phyloP scores from a whole-genome alignment of 768 basidiomycete species.

The Boletus pseudo-olivaceus region DNA sequence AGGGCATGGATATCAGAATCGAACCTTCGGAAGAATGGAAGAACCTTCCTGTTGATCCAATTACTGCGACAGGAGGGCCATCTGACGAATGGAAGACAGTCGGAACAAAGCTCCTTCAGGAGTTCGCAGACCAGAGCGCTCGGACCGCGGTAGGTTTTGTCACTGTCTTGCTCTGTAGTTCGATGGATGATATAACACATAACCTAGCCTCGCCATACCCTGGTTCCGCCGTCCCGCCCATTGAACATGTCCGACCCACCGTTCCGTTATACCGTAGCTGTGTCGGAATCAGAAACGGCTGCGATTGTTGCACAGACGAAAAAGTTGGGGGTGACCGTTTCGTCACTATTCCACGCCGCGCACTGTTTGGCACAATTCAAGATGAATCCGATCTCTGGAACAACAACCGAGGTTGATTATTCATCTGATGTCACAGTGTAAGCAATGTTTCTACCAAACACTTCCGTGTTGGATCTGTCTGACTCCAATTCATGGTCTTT shows the following conservation, averaged over 20 bases:
- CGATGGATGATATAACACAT: not conserved
- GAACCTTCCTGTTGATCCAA: slow-evolving; percentile 25
- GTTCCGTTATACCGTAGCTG: not conserved
- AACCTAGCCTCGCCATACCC: slow-evolving; percentile 5
- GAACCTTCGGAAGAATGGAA: slow-evolving; percentile 21
- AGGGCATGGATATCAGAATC: slow-evolving; percentile 9
- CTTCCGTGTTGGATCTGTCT: no score
- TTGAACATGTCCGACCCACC: slow-evolving; percentile 8
- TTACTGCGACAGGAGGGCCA: slow-evolving; percentile 23
- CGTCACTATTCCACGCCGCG: slow-evolving; percentile 22
- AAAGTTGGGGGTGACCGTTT: slow-evolving; percentile 8
- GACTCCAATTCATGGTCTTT: not conserved
- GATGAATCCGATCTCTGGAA: slow-evolving; percentile 17
- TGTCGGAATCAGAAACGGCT: slow-evolving; percentile 8
- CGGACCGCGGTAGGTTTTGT: slow-evolving; percentile 7
- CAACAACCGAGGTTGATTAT: slow-evolving; percentile 16
- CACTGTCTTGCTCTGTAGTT: not conserved
- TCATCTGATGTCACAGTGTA: slow-evolving; percentile 7
- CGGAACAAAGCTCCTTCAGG: slow-evolving; percentile 15
- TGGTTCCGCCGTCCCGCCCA: slow-evolving; percentile 6
- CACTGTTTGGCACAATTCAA: slow-evolving; percentile 20
- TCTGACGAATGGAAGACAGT: slow-evolving; percentile 14
- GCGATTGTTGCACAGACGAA: slow-evolving; percentile 11
- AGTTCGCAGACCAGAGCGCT: slow-evolving; percentile 2
- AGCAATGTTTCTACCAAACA: not conserved